Base-by-base conservation (phyloP, 306 rosid genomes). In the Rosa rugosa region DNA sequence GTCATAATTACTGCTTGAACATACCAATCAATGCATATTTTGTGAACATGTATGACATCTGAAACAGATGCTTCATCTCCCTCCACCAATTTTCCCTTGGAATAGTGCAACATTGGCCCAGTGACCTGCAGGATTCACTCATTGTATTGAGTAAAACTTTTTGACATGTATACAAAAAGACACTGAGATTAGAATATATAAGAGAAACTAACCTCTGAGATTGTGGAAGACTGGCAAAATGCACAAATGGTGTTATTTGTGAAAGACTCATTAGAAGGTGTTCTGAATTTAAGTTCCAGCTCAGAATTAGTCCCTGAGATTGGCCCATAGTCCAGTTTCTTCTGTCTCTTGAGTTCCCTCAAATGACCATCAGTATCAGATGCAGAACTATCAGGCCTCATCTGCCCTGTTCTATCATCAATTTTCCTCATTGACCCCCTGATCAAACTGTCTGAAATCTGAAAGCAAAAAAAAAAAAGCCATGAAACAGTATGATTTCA, bases 41-140 rank as follows among this genome's bases (percentile, higher is more conserved):
- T 89, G 83, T 95, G 99, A 75, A 93, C 99, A 63, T 87, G 91
- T 51, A 89, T 82, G 56, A 88, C 99, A 85, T 87, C 84, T 49
- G 94, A 80, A 70, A 53, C 84, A 78, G 11, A 47, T 71, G 93
- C 93, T 42, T 89, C 93, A 71, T 84, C 83, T 79, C 91, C 98
- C 0, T 54, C 75, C 57, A 91, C 93, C 51, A 47, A 67, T 45
- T 80, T 82, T 59, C 89, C 99, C 81, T 85, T 82, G 57, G 83
- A 84, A 87, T 88, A 95, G 85, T 90, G 96, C 73, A 95, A 82
- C 86, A 95, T 75, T 66, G 91, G 85, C 73, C 98, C 99, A 47
- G 92, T 90, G 79, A 60, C 89, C 99, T 95, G 84, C 81, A 82
- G 76, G 36, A 68, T 54, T 63, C 46, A 77, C 23, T 68, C 73